phyloP scores from a whole-genome alignment of 805 yeast species.

The Candida rishiriensis region DNA sequence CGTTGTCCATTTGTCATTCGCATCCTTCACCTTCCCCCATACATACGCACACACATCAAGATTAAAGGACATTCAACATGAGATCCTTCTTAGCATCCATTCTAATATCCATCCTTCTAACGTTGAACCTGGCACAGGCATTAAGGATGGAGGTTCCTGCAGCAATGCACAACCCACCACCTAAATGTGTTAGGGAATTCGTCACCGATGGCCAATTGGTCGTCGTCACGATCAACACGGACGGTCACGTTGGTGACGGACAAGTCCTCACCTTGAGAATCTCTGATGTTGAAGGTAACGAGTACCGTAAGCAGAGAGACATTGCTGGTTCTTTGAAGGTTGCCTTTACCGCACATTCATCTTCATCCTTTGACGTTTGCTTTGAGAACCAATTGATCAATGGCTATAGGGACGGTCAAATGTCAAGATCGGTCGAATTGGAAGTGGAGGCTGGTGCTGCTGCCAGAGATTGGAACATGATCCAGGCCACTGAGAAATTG shows the following conservation, averaged over 20 bases:
- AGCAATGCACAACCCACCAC: slow-evolving; percentile 30
- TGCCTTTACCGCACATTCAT: slow-evolving; percentile 80
- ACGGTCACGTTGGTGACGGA: slow-evolving; percentile 82
- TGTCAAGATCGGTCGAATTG: slow-evolving; percentile 72
- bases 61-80: slow-evolving; percentile 8
- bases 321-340: slow-evolving; percentile 67
- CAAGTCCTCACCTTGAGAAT: slow-evolving; percentile 67
- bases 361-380: slow-evolving; percentile 88
- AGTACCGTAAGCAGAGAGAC: slow-evolving; percentile 72
- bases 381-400: slow-evolving; percentile 59
- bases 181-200: slow-evolving; percentile 90
- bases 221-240: slow-evolving; percentile 72
- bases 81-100: slow-evolving; percentile 3
- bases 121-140: slow-evolving; percentile 11
- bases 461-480: slow-evolving; percentile 96
- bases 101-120: slow-evolving; percentile 6
- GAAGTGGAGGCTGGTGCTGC: slow-evolving; percentile 95
- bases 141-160: slow-evolving; percentile 32
- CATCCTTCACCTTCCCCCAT: too few species aligned
- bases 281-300: slow-evolving; percentile 79
- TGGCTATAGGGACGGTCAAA: slow-evolving; percentile 35
- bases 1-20: too few species aligned
- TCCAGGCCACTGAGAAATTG: slow-evolving; percentile 88
- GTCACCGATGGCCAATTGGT: slow-evolving; percentile 81
- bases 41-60: too few species aligned